Base-by-base conservation (phyloP, 2,329 filamentous ascomycete genomes). In the Colletotrichum sp. region DNA sequence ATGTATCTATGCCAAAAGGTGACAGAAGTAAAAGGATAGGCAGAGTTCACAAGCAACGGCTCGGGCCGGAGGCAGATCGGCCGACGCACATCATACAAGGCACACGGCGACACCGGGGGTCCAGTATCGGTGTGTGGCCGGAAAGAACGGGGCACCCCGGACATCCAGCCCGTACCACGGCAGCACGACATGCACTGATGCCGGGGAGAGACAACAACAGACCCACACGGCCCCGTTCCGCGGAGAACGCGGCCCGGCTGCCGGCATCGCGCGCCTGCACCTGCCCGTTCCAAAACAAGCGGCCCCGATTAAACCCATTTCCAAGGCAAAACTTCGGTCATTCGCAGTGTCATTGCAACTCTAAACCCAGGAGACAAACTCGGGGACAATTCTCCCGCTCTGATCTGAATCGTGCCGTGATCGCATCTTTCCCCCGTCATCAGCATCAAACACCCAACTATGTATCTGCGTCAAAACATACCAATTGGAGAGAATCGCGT, bases 231-330 rank as follows among this genome's bases (percentile, higher is more conserved):
- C 43, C 43, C 43, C 43, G 43, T 52, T 52, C 43, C 43, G 43
- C 43, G 43, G 43, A 52, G 43, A 52, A 52, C 6, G 12, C 43
- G 43, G 43, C 43, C 43, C 43, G 43, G 43, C n/a, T 52, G n/a
- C 43, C 43, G 43, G 43, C 43, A 21, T 52, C 43, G 43, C 43
- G 43, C 43, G 43, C 43, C 43, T 52, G 43, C 43, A 52, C 43
- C 43, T 52, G 43, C 43, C 43, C 43, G 43, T 52, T 52, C n/a
- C n/a, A 52, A 21, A 52, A 7, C 43, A 52, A 52, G 43, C 43
- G n/a, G 43, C 10, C 43, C 43, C 43, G 43, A 52, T 52, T 52
- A 21, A 52, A 52, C n/a, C 43, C n/a, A 52, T 52, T 52, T 13
- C 2, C n/a, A 13, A 52, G 43, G 43, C 4, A 52, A 52, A 52